phyloP scores from a whole-genome alignment of 129 eudicot species.

The Solidago caesia region DNA sequence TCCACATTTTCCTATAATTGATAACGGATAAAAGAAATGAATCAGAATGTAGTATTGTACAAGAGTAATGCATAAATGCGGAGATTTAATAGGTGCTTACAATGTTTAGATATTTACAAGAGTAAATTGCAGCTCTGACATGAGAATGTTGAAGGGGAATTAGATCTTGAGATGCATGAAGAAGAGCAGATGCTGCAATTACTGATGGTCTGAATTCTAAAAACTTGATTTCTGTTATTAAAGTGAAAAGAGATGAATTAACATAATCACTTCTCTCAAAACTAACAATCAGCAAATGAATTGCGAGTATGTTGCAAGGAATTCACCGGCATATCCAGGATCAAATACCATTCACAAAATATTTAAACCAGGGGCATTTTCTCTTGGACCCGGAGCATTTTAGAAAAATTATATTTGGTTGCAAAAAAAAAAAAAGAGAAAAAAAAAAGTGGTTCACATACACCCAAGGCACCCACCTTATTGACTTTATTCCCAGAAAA shows the following conservation, averaged over 20 bases:
- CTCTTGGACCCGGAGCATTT: no score
- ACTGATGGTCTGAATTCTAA: slow-evolving; percentile 43
- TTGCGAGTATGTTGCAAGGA: no score
- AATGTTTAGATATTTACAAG: slow-evolving; percentile 36
- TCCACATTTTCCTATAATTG: slow-evolving; percentile 28
- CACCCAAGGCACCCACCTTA: no score
- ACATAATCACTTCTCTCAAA: no score
- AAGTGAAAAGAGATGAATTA: background rate
- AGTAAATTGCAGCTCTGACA: slow-evolving; percentile 25
- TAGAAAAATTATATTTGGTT: no score
- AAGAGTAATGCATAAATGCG: background rate
- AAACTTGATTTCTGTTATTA: slow-evolving; percentile 32
- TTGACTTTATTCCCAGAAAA: no score
- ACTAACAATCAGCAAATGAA: no score
- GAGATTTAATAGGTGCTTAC: slow-evolving; percentile 21
- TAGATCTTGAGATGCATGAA: slow-evolving; percentile 37
- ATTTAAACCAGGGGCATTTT: no score
- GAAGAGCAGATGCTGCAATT: slow-evolving; percentile 52
- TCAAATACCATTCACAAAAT: no score
- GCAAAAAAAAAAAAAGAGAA: no score
- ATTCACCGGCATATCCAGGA: no score
- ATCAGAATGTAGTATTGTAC: slow-evolving; percentile 1
- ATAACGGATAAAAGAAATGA: background rate
- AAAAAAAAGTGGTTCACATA: no score
- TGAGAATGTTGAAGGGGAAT: slow-evolving; percentile 26